These are phyloP conservation scores for Pythium insidiosum DNA, from an alignment of 352 stramenopile genomes.

Conservation along the genomic window DNA sequence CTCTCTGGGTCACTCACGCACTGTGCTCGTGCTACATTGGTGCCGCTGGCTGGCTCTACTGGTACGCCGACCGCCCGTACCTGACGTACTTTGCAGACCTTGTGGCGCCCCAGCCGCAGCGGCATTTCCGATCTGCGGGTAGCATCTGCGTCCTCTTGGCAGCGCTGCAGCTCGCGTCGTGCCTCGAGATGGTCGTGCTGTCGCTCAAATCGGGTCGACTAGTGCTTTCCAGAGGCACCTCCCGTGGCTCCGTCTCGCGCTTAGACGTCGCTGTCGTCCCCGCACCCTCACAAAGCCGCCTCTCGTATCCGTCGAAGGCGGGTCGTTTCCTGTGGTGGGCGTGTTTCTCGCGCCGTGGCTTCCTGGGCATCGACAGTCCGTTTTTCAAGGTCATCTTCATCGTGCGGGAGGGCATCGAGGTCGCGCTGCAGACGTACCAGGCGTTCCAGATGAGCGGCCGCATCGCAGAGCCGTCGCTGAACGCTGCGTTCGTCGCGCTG, in stretches of 20 bases:
- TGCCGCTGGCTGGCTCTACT: conserved; percentile 4
- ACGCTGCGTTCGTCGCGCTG: conserved; percentile 31
- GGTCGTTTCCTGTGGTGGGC: no score
- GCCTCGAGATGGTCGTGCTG: neutral
- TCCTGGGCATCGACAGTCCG: conserved; percentile 29
- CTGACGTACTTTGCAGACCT: conserved; percentile 18
- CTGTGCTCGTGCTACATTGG: conserved; percentile 4
- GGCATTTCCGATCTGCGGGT: conserved; percentile 7
- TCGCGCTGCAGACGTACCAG: conserved; percentile 29
- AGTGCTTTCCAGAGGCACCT: no score
- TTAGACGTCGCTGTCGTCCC: no score
- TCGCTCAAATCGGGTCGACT: neutral
- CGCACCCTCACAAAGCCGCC: no score
- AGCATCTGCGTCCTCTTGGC: conserved; percentile 6
- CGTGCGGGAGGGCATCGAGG: conserved; percentile 28
- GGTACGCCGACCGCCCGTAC: conserved; percentile 15
- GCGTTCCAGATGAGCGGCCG: conserved; percentile 32
- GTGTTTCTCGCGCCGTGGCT: conserved; percentile 8
- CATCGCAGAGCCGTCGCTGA: conserved; percentile 41
- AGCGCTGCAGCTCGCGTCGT: neutral
- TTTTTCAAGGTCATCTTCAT: conserved; percentile 22
- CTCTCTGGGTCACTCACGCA: no score
- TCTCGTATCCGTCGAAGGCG: no score
- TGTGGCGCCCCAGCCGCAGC: conserved; percentile 2
- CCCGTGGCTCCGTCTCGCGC: no score